A percentile compares a stretch with the other conserved stretches of the same genome.
Conservation (phyloP, 2,329 filamentous ascomycete genomes). For the Epicoccum nigrum region DNA sequence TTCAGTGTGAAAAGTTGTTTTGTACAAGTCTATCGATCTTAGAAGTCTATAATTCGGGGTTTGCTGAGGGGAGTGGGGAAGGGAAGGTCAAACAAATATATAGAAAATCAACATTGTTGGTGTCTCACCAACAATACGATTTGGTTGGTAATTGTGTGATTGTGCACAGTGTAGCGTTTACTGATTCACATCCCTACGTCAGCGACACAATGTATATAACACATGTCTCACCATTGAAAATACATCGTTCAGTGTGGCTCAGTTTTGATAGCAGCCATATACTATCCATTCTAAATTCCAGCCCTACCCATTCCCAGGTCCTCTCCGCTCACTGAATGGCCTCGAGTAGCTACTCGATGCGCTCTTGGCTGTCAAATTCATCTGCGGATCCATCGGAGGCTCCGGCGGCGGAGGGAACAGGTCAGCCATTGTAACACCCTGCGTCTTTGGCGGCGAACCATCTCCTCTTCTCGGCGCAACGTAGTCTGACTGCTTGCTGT, state of each 20-base stretch:
- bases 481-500: background rate
- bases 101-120: too few species aligned
- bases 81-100: too few species aligned
- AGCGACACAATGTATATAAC: too few species aligned
- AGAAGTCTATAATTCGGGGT: too few species aligned
- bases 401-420: slow-evolving; percentile 22
- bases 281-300: background rate
- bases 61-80: too few species aligned
- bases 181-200: too few species aligned
- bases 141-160: too few species aligned
- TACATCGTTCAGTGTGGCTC: too few species aligned
- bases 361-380: slow-evolving; percentile 6
- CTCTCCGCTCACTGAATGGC: slow-evolving; percentile 7
- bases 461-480: background rate
- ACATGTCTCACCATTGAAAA: too few species aligned
- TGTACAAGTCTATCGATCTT: too few species aligned
- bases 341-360: slow-evolving; percentile 11
- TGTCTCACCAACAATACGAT: too few species aligned
- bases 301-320: slow-evolving; percentile 4
- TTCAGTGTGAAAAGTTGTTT: background rate
- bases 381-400: slow-evolving; percentile 3
- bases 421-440: slow-evolving; percentile 18
- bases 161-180: too few species aligned
- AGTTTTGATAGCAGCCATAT: background rate
- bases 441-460: slow-evolving; percentile 13